Base-by-base conservation (phyloP, 2,329 filamentous ascomycete species). In the Rutstroemia sydowiana region DNA sequence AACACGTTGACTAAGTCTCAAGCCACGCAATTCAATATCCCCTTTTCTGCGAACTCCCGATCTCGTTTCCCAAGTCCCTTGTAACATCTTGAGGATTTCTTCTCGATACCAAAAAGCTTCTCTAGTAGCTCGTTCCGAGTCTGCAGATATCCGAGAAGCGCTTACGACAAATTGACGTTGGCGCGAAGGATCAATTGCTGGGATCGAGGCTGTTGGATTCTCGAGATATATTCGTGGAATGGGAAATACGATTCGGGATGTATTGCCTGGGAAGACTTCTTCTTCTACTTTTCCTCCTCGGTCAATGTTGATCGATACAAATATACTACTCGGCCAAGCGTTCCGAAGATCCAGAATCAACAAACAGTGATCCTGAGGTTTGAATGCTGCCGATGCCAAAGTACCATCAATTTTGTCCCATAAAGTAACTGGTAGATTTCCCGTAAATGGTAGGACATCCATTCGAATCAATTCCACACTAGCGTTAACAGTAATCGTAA, bases 71-170 rank as follows among this genome's bases (percentile, higher is more conserved):
- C 91, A 96, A 0, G 75, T 79, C 0, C 85, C 89, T 23, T 75
- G 76, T 9, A 95, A 70, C 39, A 75, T 74, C 54, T 85, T 83
- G 3, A 96, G 76, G 2, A 96, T 77, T 63, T 81, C 82, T 66
- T 95, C 87, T 14, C 90, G 81, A 67, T 89, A 95, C 91, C 91
- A 96, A 66, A 96, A 96, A 0, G 84, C 82, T 69, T 95, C 89
- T 47, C 91, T 77, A 55, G 78, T 85, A 11, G 82, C 79, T 31
- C 87, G 80, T 69, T 96, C 91, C 40, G 78, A 79, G 57, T 93
- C 88, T 0, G 88, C 87, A 0, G 86, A 84, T 51, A 91, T 81
- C 61, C 87, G 87, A 64, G 81, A 84, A 14, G 84, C 80, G 68
- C 87, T 93, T 40, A 95, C 88, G 28, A 96, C 88, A 62, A 95